A percentile compares a stretch with the other conserved stretches of the same genome.
Conservation (phyloP, 2,329 filamentous ascomycete species). For the Trichoderma sp. region DNA sequence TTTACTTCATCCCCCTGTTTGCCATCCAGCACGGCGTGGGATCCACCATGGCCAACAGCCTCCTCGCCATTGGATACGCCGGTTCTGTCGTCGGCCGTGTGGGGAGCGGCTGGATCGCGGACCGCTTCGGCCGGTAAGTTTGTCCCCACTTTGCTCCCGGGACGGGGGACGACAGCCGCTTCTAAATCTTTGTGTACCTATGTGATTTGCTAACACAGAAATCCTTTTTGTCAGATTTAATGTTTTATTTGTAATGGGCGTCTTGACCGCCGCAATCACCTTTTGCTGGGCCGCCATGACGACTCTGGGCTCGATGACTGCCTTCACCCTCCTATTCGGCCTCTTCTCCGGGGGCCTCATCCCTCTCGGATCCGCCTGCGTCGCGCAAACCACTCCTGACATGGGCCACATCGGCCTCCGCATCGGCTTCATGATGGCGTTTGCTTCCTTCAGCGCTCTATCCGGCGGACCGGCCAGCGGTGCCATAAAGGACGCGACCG, state of each 20-base stretch:
- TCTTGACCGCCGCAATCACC: slow-evolving; percentile 34
- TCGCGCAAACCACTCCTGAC: slow-evolving; percentile 36
- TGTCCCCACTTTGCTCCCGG: background rate
- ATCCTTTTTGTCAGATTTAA: slow-evolving; percentile 42
- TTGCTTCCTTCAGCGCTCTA: slow-evolving; percentile 34
- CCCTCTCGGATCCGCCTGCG: slow-evolving; percentile 38
- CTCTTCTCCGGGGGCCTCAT: slow-evolving; percentile 39
- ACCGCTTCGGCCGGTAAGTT: slow-evolving; percentile 47
- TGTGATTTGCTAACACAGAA: background rate
- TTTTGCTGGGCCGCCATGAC: slow-evolving; percentile 37
- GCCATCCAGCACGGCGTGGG: slow-evolving; percentile 51
- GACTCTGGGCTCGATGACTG: slow-evolving; percentile 27
- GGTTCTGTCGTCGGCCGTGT: slow-evolving; percentile 57
- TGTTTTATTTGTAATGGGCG: slow-evolving; percentile 34
- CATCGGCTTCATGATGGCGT: slow-evolving; percentile 38
- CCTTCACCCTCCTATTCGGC: slow-evolving; percentile 35
- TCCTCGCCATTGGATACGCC: slow-evolving; percentile 63
- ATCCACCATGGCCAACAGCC: slow-evolving; percentile 57
- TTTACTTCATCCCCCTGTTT: slow-evolving; percentile 49
- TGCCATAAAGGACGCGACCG: slow-evolving; percentile 25
- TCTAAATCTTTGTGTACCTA: background rate
- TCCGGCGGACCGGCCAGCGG: slow-evolving; percentile 32
- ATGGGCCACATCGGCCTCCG: slow-evolving; percentile 36
- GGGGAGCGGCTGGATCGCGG: slow-evolving; percentile 53
- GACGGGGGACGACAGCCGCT: background rate